Evolutionary conservation across 768 basidiomycete species (phyloP), one percentile per base, ranked within the genome.

Genomic region (Lyophyllum atratum): DNA sequence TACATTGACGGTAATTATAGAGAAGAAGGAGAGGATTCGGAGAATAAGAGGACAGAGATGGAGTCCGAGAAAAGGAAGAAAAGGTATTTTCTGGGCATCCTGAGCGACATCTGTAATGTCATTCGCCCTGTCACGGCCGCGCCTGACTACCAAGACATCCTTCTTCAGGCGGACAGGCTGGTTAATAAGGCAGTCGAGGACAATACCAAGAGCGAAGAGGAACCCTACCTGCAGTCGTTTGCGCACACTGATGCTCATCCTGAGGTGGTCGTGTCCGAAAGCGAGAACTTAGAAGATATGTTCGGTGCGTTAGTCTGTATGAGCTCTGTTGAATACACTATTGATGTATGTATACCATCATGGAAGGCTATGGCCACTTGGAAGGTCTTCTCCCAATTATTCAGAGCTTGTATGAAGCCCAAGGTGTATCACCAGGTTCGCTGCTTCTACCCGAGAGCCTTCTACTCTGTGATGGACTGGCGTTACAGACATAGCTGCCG

Each of bases 171-270:
- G 5, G 58, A 54, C 40, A 19, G 15, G 19, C 7, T 59, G 40
- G 19, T 59, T 29, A 54, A 59, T 22, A 33, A 28, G 12, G 58
- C 3, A 37, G 21, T 54, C 9, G 11, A 49, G 3, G 31, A 28
- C 39, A 51, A 37, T 31, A 37, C 54, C 33, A 31, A 37, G 12
- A 43, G 21, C 15, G 33, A 37, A 8, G 45, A 19, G 26, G 49
- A 51, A 3, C 40, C 40, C 6, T 43, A 39, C 37, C 25, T 49
- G 9, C 21, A 44, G 24, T 58, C 57, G n/a, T 53, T 58, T 34
- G 52, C 46, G 12, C 57, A 58, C 17, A 53, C 46, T 4, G 57
- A 58, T 47, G 37, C 42, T 28, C 28, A 43, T 26, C 50, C 56
- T 14, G 44, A 58, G 45, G 44, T 54, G 3, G 11, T 21, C n/a